Evolutionary conservation across 108 stramenopile genomes (phyloP).

Genomic region (Schizochytrium sp.): DNA sequence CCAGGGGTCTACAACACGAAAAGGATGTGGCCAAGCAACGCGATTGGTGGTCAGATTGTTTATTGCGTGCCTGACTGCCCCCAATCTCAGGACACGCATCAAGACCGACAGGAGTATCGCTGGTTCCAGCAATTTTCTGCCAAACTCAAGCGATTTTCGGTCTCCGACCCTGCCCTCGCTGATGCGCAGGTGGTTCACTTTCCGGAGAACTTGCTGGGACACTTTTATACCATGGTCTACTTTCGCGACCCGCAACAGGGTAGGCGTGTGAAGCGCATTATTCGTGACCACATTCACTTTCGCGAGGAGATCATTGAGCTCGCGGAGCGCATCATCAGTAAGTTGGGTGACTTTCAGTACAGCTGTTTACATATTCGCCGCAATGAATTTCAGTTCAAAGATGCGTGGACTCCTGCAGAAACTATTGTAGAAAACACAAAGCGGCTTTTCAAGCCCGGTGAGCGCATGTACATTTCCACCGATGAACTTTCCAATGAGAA

Average conservation of each 20-base stretch:
- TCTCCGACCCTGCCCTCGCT: background rate
- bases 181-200: background rate
- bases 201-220: background rate
- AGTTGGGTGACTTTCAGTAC: background rate
- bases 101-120: background rate
- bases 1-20: background rate
- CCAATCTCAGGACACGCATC: background rate
- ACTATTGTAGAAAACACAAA: background rate
- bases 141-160: background rate
- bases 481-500: background rate
- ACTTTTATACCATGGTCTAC: slow-evolving; percentile 13
- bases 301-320: slow-evolving; percentile 5
- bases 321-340: background rate
- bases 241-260: slow-evolving; percentile 16
- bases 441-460: background rate
- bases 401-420: background rate
- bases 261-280: background rate
- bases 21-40: background rate
- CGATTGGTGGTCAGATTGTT: slow-evolving; percentile 5
- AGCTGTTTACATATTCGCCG: slow-evolving; percentile 9
- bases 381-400: slow-evolving; percentile 13
- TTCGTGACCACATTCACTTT: slow-evolving; percentile 1
- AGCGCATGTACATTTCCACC: background rate
- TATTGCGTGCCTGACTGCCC: slow-evolving; percentile 5
- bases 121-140: background rate